Evolutionary conservation across 371 early-diverging fungal genomes (phyloP).

Genomic region (Basidiobolus meristosporus): DNA sequence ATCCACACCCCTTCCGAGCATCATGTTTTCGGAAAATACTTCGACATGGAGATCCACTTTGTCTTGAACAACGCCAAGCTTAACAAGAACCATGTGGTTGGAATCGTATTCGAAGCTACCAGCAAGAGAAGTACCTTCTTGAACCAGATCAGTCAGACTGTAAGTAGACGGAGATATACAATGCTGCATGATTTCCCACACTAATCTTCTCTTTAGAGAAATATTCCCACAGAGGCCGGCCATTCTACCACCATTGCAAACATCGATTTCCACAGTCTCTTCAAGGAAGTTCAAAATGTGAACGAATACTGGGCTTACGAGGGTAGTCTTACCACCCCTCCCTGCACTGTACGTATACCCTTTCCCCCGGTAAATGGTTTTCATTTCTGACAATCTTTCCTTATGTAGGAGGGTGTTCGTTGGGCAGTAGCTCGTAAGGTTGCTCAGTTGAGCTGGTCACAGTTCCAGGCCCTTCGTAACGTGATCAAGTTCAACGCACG

Average conservation of each 20-base stretch:
- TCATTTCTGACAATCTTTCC: too few species aligned
- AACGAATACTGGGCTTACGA: constrained; percentile 11
- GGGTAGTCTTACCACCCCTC: constrained; percentile 19
- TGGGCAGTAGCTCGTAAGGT: too few species aligned
- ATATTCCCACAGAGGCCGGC: constrained; percentile 1
- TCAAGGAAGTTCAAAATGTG: constrained; percentile 4
- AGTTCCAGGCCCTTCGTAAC: too few species aligned
- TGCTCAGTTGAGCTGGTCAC: too few species aligned
- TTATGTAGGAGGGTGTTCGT: too few species aligned
- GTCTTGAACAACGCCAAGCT: constrained; percentile 7
- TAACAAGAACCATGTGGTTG: constrained; percentile 13
- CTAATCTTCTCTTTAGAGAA: too few species aligned
- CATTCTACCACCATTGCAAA: not conserved
- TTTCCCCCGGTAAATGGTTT: too few species aligned
- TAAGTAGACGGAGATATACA: too few species aligned
- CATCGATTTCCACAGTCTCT: constrained; percentile 7
- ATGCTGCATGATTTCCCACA: too few species aligned
- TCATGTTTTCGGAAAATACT: constrained; percentile 8
- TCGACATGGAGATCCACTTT: constrained; percentile 15
- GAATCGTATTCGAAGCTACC: constrained; percentile 12
- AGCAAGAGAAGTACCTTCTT: constrained; percentile 8
- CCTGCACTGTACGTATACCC: constrained; percentile 18
- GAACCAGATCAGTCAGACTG: constrained; percentile 5
- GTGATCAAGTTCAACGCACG: too few species aligned
- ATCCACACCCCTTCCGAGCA: constrained; percentile 21